Conservation (phyloP, 78 protist species). For the Dictyostelium citrinum region DNA sequence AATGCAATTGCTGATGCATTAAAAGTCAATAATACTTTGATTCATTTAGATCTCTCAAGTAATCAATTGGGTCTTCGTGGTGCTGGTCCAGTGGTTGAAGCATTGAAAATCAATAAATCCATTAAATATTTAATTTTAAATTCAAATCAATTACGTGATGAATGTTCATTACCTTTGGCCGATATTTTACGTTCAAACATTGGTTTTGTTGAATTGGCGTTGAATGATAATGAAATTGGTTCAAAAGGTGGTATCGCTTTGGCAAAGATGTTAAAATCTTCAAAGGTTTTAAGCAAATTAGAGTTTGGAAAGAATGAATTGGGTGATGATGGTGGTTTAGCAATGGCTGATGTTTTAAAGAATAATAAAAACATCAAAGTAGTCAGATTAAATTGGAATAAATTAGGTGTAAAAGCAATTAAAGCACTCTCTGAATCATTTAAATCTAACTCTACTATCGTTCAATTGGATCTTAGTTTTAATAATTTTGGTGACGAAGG, state of each 20-base stretch:
- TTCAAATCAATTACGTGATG: conserved; percentile 73
- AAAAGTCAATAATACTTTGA: conserved; percentile 18
- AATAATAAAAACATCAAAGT: conserved; percentile 1
- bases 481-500: conserved; percentile 72
- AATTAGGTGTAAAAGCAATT: conserved; percentile 55
- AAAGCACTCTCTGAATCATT: conserved; percentile 45
- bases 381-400: conserved; percentile 39
- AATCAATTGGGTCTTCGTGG: conserved; percentile 68
- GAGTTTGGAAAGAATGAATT: conserved; percentile 67
- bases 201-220: conserved; percentile 18
- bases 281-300: neutral
- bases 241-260: conserved; percentile 56
- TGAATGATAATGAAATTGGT: conserved; percentile 70
- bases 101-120: conserved; percentile 42
- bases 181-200: conserved; percentile 37
- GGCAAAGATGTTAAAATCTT: conserved; percentile 26
- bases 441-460: neutral
- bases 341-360: conserved; percentile 69
- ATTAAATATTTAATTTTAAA: conserved; percentile 31
- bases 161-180: conserved; percentile 47
- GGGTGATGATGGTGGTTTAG: conserved; percentile 70
- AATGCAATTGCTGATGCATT: conserved; percentile 59
- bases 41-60: conserved; percentile 55
- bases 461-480: conserved; percentile 11
- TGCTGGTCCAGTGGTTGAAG: conserved; percentile 68